Evolutionary conservation across 2,329 filamentous ascomycete genomes (phyloP).

Genomic region (Fusarium sp.): DNA sequence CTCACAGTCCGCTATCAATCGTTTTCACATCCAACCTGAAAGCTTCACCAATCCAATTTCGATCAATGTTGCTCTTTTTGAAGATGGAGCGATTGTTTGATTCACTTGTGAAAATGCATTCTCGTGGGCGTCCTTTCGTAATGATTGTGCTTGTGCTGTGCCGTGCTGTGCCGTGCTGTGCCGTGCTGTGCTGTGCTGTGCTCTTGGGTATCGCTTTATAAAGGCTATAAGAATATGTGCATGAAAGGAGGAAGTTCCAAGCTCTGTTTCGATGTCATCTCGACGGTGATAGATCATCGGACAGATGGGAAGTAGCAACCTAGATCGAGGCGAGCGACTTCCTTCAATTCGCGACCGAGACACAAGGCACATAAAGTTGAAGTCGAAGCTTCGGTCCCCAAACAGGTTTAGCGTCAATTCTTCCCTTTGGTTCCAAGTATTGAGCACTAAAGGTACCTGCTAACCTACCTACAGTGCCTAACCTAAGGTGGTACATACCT

Average conservation of each 20-base stretch:
- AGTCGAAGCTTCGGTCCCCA: conserved; percentile 49
- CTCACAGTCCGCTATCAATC: conserved; percentile 5
- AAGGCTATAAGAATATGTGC: conserved; percentile 18
- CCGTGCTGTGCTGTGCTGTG: background rate
- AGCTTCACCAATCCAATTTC: background rate
- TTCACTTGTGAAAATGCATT: conserved; percentile 28
- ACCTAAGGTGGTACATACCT: too few relatives aligned
- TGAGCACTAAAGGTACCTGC: background rate
- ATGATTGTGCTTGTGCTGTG: background rate
- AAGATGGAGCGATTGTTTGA: conserved; percentile 4
- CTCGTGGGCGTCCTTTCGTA: conserved; percentile 8
- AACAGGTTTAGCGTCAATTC: conserved; percentile 46
- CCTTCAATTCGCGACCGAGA: conserved; percentile 40
- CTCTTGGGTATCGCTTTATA: conserved; percentile 19
- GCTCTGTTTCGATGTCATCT: conserved; percentile 36
- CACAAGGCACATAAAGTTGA: conserved; percentile 17
- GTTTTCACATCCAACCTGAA: background rate
- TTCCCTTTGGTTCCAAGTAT: background rate
- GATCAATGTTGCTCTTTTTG: conserved; percentile 3
- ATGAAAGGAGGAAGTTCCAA: conserved; percentile 13
- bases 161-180: background rate
- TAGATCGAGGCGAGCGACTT: conserved; percentile 33
- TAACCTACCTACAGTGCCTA: too few relatives aligned
- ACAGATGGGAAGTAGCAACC: conserved; percentile 10
- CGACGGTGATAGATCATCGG: conserved; percentile 16